Percentiles rank a stretch among this genome's conserved stretches.
Evolutionary conservation across 805 yeast genomes (phyloP).

Genomic region (Metschnikowia borealis): DNA sequence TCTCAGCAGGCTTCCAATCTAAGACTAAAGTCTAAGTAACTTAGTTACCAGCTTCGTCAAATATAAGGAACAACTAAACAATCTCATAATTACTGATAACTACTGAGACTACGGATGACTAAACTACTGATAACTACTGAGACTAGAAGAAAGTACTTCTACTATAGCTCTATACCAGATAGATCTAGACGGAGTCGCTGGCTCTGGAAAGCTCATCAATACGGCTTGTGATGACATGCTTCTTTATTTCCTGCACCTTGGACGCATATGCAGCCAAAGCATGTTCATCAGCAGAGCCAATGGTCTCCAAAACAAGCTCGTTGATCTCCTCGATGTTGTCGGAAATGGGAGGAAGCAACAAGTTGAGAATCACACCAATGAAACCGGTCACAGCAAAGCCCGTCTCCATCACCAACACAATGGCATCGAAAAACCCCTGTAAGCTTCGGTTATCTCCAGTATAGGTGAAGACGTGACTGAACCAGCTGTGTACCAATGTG

Average conservation of each 20-base stretch:
- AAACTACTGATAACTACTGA: not conserved
- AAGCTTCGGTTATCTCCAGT: conserved; percentile 54
- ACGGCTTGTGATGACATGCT: not conserved
- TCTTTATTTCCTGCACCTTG: conserved; percentile 23
- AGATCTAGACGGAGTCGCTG: not conserved
- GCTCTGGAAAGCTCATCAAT: not conserved
- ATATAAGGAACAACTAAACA: too few species aligned
- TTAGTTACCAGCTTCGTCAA: too few species aligned
- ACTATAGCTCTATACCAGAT: conserved; percentile 1
- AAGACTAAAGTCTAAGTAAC: too few species aligned
- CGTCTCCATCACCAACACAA: conserved; percentile 65
- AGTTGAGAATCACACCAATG: conserved; percentile 56
- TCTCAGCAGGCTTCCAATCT: conserved; percentile 6
- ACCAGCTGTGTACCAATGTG: conserved; percentile 62
- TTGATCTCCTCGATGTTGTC: conserved; percentile 48
- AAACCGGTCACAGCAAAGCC: conserved; percentile 71
- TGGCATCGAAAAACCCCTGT: conserved; percentile 63
- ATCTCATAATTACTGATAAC: too few species aligned
- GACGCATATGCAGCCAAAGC: conserved; percentile 30
- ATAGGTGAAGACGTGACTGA: conserved; percentile 60
- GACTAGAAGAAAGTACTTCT: not conserved
- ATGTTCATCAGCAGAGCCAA: conserved; percentile 38
- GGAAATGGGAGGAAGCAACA: conserved; percentile 55
- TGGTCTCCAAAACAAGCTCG: conserved; percentile 41
- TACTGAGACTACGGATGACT: not conserved